Evolutionary conservation across 306 rosid species (phyloP), one percentile per base, ranked within the genome.

Genomic region (Pterocarpus macrocarpus): DNA sequence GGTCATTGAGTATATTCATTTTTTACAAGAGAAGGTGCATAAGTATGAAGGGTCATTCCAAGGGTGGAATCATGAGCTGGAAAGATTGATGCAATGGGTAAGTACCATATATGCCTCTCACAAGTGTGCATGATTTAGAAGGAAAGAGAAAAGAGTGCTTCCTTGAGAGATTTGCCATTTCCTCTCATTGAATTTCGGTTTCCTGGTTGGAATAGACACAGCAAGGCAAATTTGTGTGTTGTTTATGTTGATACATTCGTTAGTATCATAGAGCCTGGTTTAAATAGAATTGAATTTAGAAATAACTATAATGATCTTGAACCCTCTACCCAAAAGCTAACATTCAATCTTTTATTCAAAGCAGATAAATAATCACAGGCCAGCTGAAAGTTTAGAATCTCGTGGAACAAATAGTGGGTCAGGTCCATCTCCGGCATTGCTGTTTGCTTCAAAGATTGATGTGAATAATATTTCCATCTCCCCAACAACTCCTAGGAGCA

Each of bases 1-100:
- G 99, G 99, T 96, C 64, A 88, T 96, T 57, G 98, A 96, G 81
- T 94, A 96, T 83, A 92, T 96, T 84, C 97, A 92, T 67, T 94
- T 88, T 85, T 84, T 96, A 80, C 99, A 94, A 82, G 97, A 96
- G 80, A 94, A 92, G 55, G 98, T 94, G 73, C 89, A 88, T 32
- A 92, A 90, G 84, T 86, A 81, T 72, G 99, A 96, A 85, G 91
- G 91, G 30, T 83, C 99, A 28, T 90, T 56, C 79, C 97, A 88
- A 80, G 97, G 90, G 67, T 92, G 96, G 99, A 89, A 79, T 81
- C 86, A 80, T 38, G 97, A 94, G 80, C 84, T 88, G 9, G 86
- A 81, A 16, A 94, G 89, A 78, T 64, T 90, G 85, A 84, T 82
- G 88, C 97, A 91, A 70, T 85, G 90, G 98, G 99, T 96, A 96